phyloP scores from a whole-genome alignment of 805 yeast species.

The Debaryomyces maramus region DNA sequence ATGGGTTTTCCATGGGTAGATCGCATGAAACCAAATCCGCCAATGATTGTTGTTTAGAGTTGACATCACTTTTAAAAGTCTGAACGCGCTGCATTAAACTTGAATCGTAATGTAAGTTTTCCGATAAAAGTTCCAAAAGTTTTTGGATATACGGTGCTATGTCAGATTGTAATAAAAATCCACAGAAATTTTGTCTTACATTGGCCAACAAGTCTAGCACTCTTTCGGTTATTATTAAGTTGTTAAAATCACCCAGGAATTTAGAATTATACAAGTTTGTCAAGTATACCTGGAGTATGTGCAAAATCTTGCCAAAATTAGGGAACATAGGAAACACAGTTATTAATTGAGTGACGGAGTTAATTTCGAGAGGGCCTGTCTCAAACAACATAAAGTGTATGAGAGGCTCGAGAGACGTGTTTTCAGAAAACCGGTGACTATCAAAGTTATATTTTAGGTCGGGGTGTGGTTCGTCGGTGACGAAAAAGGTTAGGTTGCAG shows the following conservation, averaged over 20 bases:
- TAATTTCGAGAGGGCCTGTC: constrained; percentile 12
- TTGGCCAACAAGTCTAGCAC: constrained; percentile 54
- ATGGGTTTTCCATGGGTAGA: constrained; percentile 19
- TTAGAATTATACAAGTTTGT: constrained; percentile 8
- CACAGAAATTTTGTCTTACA: constrained; percentile 59
- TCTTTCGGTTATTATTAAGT: constrained; percentile 46
- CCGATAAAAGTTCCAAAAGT: constrained; percentile 45
- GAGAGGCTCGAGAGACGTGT: constrained; percentile 65
- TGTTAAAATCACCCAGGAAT: constrained; percentile 17
- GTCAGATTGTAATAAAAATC: constrained; percentile 65
- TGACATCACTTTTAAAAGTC: constrained; percentile 52
- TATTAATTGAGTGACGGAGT: constrained; percentile 19
- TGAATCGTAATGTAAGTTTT: constrained; percentile 9
- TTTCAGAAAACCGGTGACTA: constrained; percentile 43
- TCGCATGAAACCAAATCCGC: constrained; percentile 26
- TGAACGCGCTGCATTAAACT: constrained; percentile 37
- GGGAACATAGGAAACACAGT: constrained; percentile 38
- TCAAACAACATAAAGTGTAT: constrained; percentile 64
- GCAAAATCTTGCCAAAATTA: constrained; percentile 29
- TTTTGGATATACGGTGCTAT: constrained; percentile 59
- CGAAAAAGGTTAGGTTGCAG: constrained; percentile 24
- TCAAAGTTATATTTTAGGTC: constrained; percentile 39
- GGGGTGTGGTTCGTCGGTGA: constrained; percentile 36
- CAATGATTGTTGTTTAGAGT: constrained; percentile 46
- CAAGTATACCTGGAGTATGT: constrained; percentile 15